Evolutionary conservation across 176 grass and related monocot species (phyloP), one percentile per base, ranked within the genome.

Genomic region (Thalia dealbata): DNA sequence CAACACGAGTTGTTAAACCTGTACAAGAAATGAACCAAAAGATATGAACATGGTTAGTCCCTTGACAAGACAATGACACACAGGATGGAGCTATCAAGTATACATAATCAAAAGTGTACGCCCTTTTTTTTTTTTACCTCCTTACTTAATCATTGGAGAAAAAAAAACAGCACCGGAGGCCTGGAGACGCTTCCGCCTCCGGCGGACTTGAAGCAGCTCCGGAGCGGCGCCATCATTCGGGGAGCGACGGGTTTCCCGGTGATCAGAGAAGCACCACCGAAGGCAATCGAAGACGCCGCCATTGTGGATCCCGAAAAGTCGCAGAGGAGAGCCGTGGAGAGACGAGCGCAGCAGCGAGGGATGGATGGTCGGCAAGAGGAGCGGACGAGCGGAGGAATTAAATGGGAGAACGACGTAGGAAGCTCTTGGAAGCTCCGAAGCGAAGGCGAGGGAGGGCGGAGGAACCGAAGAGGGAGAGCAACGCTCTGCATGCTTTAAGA

Each of bases 1-100:
- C 85, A 71, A 93, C 87, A 77, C 84, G 76, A 76, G 95, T 91
- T 55, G 66, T 81, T 48, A 88, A 46, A 77, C 90, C 90, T 99
- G 73, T 48, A 86, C 35, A 84, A 62, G 71, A n/a, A 63, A 85
- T 45, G 26, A 24, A 56, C 16, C 14, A 79, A 23, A 14, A 52
- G 13, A 26, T 52, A 50, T 48, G 45, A n/a, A 8, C 54, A 58
- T 58, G 54, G 4, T n/a, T 9, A 23, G 54, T 58, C 4, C 54
- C 18, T 7, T 1, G 19, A 58, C 7, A 58, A 55, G 21, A 58
- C 3, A 58, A 58, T n/a, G 54, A 58, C 22, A 58, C 54, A 21
- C 22, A 8, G 54, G 10, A 41, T 22, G 45, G 45, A 48, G 11
- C 45, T 48, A 48, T 48, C 0, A 48, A 70, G 54, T 0, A 65